Evolutionary conservation across 768 basidiomycete species (phyloP).

Genomic region (Lactifluus piperatus): DNA sequence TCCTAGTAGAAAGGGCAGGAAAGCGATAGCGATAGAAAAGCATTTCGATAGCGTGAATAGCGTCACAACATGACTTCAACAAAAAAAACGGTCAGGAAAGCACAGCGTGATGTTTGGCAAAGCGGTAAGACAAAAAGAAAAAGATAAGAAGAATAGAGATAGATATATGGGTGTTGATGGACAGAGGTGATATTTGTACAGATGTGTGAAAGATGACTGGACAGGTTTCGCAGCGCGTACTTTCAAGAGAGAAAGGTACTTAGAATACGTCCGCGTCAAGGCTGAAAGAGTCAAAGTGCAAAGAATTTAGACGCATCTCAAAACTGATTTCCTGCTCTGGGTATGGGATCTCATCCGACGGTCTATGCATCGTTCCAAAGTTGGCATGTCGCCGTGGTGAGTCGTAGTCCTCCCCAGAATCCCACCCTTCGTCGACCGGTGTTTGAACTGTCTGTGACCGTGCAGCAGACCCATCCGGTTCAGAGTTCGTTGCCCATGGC

Average conservation of each 20-base stretch:
- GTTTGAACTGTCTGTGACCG: background rate
- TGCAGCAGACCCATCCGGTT: background rate
- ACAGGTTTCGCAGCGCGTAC: background rate
- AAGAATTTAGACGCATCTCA: conserved; percentile 63
- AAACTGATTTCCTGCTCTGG: conserved; percentile 35
- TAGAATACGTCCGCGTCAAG: conserved; percentile 55
- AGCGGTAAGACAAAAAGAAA: background rate
- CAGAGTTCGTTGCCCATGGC: background rate
- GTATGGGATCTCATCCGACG: background rate
- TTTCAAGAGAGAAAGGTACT: conserved; percentile 8
- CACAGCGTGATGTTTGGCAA: conserved; percentile 4
- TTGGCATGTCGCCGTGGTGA: conserved; percentile 10
- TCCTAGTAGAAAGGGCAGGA: background rate
- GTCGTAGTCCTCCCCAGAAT: conserved; percentile 13
- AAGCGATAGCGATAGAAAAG: background rate
- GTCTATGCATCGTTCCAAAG: background rate
- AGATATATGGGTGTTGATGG: conserved; percentile 1
- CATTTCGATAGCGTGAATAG: conserved; percentile 8
- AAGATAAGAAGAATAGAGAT: background rate
- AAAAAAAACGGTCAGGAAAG: background rate
- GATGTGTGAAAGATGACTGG: background rate
- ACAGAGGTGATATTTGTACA: conserved; percentile 14
- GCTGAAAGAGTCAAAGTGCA: conserved; percentile 64
- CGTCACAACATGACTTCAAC: background rate
- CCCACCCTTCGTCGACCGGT: conserved; percentile 12